Evolutionary conservation across 1,284 basidiomycete genomes (phyloP).

Genomic region (Rhodotorula sp.): DNA sequence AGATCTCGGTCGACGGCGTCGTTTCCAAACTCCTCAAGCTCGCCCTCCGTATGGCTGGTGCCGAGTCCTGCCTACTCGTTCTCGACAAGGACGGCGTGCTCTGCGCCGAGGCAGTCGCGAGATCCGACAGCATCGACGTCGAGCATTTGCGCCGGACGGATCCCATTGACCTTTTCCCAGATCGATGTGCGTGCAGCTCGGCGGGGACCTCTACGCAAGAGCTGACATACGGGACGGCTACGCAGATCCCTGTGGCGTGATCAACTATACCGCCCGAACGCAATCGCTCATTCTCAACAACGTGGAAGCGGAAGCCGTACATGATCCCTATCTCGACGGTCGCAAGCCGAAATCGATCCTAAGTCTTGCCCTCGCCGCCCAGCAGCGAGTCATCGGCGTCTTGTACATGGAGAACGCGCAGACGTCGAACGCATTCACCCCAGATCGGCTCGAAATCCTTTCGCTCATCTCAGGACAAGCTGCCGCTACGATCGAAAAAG

Average conservation of each 20-base stretch:
- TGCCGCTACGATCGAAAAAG: slow-evolving; percentile 34
- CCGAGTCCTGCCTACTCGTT: slow-evolving; percentile 36
- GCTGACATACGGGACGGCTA: too few relatives aligned
- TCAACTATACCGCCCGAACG: slow-evolving; percentile 34
- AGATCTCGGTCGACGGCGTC: slow-evolving; percentile 36
- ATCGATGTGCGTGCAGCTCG: slow-evolving; percentile 4
- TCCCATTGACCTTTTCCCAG: slow-evolving; percentile 28
- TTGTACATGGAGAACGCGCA: slow-evolving; percentile 37
- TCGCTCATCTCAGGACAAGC: slow-evolving; percentile 37
- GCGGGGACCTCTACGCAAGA: too few relatives aligned
- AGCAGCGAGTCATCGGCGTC: slow-evolving; percentile 33
- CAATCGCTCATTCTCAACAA: slow-evolving; percentile 31
- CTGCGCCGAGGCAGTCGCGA: slow-evolving; percentile 35
- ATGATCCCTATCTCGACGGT: slow-evolving; percentile 25
- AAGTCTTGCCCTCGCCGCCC: slow-evolving; percentile 30
- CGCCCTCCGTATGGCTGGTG: slow-evolving; percentile 33
- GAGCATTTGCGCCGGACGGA: slow-evolving; percentile 32
- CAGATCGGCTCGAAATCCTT: slow-evolving; percentile 39
- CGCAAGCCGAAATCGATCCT: slow-evolving; percentile 34
- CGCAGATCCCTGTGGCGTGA: slow-evolving; percentile 30
- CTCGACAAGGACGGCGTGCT: slow-evolving; percentile 34
- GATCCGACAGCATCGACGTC: slow-evolving; percentile 21
- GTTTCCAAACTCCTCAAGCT: slow-evolving; percentile 38
- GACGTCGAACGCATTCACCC: slow-evolving; percentile 35
- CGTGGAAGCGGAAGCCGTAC: slow-evolving; percentile 22